Evolutionary conservation across 1,284 basidiomycete genomes (phyloP).

Genomic region (Tetrapyrgos nigripes): DNA sequence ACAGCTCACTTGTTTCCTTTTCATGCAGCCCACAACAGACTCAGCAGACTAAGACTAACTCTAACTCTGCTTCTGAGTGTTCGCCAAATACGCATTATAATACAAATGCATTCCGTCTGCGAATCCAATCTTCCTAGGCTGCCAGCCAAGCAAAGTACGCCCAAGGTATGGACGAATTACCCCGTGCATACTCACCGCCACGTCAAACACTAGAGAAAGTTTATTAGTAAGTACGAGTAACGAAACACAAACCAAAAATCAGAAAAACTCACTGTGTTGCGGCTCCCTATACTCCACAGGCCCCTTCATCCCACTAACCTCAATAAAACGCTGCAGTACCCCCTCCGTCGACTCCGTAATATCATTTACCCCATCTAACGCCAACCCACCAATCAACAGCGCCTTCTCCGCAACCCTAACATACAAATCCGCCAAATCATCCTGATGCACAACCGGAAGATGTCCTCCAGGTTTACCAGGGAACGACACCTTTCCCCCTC

Average conservation of each 20-base stretch:
- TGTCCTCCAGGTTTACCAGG: constrained; percentile 48
- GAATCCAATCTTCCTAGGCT: constrained; percentile 48
- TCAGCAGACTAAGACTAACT: too few species aligned
- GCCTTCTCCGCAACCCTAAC: constrained; percentile 51
- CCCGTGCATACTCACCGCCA: constrained; percentile 34
- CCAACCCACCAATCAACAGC: constrained; percentile 43
- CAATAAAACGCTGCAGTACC: constrained; percentile 47
- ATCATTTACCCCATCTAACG: constrained; percentile 54
- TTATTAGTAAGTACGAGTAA: constrained; percentile 6
- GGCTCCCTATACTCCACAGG: constrained; percentile 39
- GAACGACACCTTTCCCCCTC: constrained; percentile 42
- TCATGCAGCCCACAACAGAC: too few species aligned
- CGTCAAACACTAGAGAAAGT: constrained; percentile 34
- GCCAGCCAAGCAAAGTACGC: constrained; percentile 53
- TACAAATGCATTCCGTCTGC: constrained; percentile 54
- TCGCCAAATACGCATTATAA: constrained; percentile 47
- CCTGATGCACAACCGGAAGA: constrained; percentile 50
- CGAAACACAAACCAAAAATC: constrained; percentile 3
- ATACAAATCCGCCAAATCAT: constrained; percentile 59
- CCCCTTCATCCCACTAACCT: constrained; percentile 45
- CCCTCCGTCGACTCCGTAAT: constrained; percentile 51
- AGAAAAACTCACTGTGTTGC: constrained; percentile 37
- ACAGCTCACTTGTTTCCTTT: too few species aligned
- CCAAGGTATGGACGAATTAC: constrained; percentile 51
- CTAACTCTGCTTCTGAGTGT: too few species aligned